Conservation (phyloP, 192 early-diverging fungal species). For the Funneliformis mosseae region DNA sequence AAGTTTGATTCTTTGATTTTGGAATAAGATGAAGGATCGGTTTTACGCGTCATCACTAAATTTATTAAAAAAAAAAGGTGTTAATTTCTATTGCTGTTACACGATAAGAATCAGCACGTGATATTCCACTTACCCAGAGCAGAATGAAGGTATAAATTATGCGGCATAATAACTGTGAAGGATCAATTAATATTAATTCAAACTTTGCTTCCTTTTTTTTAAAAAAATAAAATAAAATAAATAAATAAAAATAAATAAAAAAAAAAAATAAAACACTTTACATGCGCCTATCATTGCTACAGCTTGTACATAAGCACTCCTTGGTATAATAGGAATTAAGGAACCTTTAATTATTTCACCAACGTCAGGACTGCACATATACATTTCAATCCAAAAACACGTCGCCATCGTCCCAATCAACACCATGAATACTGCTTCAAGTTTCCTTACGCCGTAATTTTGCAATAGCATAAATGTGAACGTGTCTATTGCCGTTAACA, state of each 20-base stretch:
- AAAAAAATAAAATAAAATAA: too few relatives aligned
- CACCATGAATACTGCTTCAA: slow-evolving; percentile 73
- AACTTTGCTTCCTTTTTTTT: background rate
- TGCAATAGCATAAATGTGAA: slow-evolving; percentile 71
- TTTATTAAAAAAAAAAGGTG: background rate
- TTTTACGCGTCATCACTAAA: slow-evolving; percentile 40
- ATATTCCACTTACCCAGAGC: background rate
- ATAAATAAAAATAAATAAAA: too few relatives aligned
- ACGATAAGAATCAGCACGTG: background rate
- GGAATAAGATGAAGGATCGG: slow-evolving; percentile 37
- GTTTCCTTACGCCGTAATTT: slow-evolving; percentile 64
- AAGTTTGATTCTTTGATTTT: slow-evolving; percentile 69
- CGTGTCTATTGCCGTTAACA: slow-evolving; percentile 77
- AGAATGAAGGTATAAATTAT: slow-evolving; percentile 90
- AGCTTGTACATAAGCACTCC: slow-evolving; percentile 59
- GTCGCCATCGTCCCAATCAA: slow-evolving; percentile 71
- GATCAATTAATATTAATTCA: background rate
- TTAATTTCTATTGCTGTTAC: background rate
- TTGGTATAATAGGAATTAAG: slow-evolving; percentile 56
- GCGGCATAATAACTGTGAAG: slow-evolving; percentile 76
- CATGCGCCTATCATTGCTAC: slow-evolving; percentile 66
- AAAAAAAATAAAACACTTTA: background rate
- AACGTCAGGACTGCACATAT: slow-evolving; percentile 53
- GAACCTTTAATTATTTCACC: slow-evolving; percentile 56
- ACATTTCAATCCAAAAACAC: slow-evolving; percentile 77